These are phyloP conservation scores for Picea glauca DNA, from an alignment of 75 land plant genomes.

Conservation along the genomic window DNA sequence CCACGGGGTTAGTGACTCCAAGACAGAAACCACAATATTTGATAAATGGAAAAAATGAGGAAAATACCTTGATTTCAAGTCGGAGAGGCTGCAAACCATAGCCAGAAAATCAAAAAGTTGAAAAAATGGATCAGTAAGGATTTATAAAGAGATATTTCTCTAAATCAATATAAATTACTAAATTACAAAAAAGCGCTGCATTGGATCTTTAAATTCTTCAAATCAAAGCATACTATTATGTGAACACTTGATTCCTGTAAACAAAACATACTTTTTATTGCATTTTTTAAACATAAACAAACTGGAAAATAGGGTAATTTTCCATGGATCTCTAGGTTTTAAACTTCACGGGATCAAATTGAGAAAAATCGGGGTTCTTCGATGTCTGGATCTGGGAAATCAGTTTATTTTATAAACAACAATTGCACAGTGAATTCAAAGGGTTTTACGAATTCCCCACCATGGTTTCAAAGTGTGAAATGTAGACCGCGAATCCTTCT, in stretches of 20 bases:
- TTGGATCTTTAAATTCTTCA: background rate
- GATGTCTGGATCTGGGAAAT: background rate
- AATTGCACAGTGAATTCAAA: background rate
- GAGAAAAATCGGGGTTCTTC: background rate
- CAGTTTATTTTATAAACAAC: background rate
- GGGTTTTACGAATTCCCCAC: background rate
- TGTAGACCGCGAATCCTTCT: background rate
- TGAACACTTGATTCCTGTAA: background rate
- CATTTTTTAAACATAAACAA: background rate
- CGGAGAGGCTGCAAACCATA: conserved; percentile 50
- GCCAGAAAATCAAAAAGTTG: conserved; percentile 12
- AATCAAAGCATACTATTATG: background rate
- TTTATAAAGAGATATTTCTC: background rate
- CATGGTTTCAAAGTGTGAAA: background rate
- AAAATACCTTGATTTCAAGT: conserved; percentile 70
- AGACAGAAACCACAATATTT: background rate
- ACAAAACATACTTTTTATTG: background rate
- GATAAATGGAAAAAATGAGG: background rate
- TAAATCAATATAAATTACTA: background rate
- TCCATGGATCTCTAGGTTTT: background rate
- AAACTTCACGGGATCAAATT: no score
- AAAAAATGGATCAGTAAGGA: background rate
- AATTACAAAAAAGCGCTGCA: background rate
- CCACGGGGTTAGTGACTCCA: no score
- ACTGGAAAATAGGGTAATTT: background rate